These are phyloP conservation scores for Rhododendron kiyosumense DNA, from an alignment of 148 eudicot species.

Conservation along the genomic window DNA sequence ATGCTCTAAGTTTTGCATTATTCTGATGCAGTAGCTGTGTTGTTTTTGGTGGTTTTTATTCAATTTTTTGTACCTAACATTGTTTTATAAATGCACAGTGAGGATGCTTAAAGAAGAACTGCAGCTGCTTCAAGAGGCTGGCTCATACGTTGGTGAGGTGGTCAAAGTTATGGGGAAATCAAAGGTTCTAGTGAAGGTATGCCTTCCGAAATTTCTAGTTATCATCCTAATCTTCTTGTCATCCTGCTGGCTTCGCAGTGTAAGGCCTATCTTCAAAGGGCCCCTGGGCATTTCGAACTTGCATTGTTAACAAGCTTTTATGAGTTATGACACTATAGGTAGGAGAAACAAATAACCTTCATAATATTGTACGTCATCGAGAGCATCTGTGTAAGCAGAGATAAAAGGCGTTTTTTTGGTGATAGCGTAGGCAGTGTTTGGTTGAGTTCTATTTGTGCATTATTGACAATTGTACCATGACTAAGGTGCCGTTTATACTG, in stretches of 20 bases:
- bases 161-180: constrained; percentile 56
- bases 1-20: not conserved
- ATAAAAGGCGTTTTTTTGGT: not conserved
- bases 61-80: not conserved
- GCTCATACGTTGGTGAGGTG: constrained; percentile 58
- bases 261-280: not conserved
- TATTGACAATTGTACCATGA: not conserved
- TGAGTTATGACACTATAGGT: not conserved
- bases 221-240: not conserved
- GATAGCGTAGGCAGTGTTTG: not conserved
- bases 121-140: constrained; percentile 53
- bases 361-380: not conserved
- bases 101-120: constrained; percentile 52
- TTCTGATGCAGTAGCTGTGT: not conserved
- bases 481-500: not conserved
- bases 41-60: not conserved
- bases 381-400: not conserved
- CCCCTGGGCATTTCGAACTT: not conserved
- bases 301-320: not conserved
- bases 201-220: not conserved
- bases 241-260: not conserved
- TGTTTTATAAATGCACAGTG: constrained; percentile 21
- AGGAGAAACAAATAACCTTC: not conserved
- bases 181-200: constrained; percentile 48
- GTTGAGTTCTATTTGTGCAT: not conserved